Conservation (phyloP, 257 asterid species). For the Ophiorrhiza pumila region DNA sequence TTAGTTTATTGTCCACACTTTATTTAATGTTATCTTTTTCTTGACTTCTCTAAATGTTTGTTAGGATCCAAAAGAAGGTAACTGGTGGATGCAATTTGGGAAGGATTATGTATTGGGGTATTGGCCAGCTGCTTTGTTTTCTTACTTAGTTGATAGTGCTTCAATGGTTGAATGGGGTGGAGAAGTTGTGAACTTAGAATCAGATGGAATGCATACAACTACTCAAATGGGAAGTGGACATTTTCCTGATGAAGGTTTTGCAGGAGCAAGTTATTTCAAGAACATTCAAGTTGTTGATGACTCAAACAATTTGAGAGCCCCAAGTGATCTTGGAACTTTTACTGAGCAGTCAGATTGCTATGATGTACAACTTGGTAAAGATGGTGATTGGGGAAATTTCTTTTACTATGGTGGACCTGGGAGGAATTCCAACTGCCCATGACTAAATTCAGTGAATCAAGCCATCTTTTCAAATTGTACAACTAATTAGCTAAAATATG, state of each 20-base stretch:
- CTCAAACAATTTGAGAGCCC: conserved; percentile 63
- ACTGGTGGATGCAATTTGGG: conserved; percentile 96
- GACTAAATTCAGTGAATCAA: conserved; percentile 9
- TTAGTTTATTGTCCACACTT: conserved; percentile 20
- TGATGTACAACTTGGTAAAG: conserved; percentile 51
- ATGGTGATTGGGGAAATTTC: conserved; percentile 59
- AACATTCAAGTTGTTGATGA: conserved; percentile 69
- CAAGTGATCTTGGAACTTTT: conserved; percentile 44
- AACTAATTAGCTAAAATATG: neutral
- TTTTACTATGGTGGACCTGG: conserved; percentile 94
- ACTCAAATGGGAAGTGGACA: conserved; percentile 95
- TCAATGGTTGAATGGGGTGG: conserved; percentile 94
- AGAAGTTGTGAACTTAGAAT: conserved; percentile 69
- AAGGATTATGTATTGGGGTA: conserved; percentile 69
- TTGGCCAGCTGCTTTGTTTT: conserved; percentile 71
- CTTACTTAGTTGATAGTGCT: conserved; percentile 69
- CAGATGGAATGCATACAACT: conserved; percentile 74
- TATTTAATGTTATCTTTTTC: conserved; percentile 5
- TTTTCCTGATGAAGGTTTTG: conserved; percentile 76
- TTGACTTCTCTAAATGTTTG: neutral
- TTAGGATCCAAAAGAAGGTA: conserved; percentile 82
- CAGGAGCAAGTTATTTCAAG: conserved; percentile 67
- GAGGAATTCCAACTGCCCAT: conserved; percentile 60
- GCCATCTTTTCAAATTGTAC: neutral
- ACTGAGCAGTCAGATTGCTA: conserved; percentile 71